Evolutionary conservation across 129 eudicot genomes (phyloP).

Genomic region (Daucus carota): DH1_v3.0 NC_030384.2:40374501-40375000

Average conservation of each 20-base stretch:
- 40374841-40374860: not conserved
- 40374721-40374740: not conserved
- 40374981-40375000: slow-evolving; percentile 27
- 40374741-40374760: not conserved
- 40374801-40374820: not conserved
- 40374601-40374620: no score
- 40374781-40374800: not conserved
- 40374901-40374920: slow-evolving; percentile 63
- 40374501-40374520: no score
- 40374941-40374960: slow-evolving; percentile 48
- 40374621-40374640: no score
- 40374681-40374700: not conserved
- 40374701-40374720: no score
- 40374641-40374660: not conserved
- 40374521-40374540: no score
- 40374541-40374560: no score
- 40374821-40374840: not conserved
- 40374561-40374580: no score
- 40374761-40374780: not conserved
- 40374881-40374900: slow-evolving; percentile 90
- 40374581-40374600: no score
- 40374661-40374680: not conserved
- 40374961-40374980: slow-evolving; percentile 17
- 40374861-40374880: not conserved
- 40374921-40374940: slow-evolving; percentile 85